Conservation (phyloP, 1,284 basidiomycete species). For the Ustanciosporium gigantosporum region DNA sequence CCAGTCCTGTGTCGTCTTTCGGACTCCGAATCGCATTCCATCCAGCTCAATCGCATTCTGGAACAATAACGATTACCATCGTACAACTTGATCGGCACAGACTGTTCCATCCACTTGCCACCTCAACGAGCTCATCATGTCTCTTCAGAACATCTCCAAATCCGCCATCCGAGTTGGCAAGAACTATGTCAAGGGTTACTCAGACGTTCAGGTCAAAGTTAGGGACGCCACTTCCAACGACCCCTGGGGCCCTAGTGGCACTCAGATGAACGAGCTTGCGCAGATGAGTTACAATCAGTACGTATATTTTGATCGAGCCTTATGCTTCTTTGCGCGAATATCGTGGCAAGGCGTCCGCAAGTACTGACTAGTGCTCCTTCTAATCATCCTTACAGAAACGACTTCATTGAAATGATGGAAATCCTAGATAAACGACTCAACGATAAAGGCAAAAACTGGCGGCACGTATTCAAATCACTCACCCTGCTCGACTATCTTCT, state of each 20-base stretch:
- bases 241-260: conserved; percentile 96
- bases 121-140: conserved; percentile 43
- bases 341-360: too few species aligned
- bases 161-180: conserved; percentile 58
- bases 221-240: conserved; percentile 99
- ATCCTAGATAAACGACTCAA: conserved; percentile 99
- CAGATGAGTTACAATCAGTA: conserved; percentile 97
- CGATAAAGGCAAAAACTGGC: conserved; percentile 99
- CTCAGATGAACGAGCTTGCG: conserved; percentile 95
- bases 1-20: too few species aligned
- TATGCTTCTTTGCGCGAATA: neutral
- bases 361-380: too few species aligned
- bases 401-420: conserved; percentile 99
- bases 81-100: too few species aligned
- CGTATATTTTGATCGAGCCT: conserved; percentile 57
- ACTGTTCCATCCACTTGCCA: too few species aligned
- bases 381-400: conserved; percentile 70
- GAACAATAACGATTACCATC: too few species aligned
- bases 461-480: conserved; percentile 98
- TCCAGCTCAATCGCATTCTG: too few species aligned
- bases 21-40: too few species aligned
- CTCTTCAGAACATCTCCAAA: conserved; percentile 58
- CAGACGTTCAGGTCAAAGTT: conserved; percentile 81
- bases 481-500: conserved; percentile 95
- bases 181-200: conserved; percentile 60